Conservation (phyloP, 2,329 filamentous ascomycete genomes). For the Aspergillus uvarum region DNA sequence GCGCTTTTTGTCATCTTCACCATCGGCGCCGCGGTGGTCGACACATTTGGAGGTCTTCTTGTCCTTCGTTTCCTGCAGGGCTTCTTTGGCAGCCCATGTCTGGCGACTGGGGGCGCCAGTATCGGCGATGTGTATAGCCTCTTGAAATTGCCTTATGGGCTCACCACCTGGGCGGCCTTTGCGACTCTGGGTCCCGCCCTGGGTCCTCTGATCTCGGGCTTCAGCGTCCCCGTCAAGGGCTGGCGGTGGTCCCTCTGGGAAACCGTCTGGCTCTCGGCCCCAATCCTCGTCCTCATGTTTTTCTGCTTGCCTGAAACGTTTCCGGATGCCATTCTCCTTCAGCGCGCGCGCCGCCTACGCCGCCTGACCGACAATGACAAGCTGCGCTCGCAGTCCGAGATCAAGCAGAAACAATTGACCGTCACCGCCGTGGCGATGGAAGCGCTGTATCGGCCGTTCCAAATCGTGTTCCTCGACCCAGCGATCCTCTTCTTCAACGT, state of each 20-base stretch:
- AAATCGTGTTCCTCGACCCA: conserved; percentile 62
- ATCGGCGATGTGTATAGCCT: conserved; percentile 6
- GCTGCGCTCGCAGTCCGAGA: conserved; percentile 59
- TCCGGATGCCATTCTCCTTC: conserved; percentile 59
- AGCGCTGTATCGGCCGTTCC: conserved; percentile 60
- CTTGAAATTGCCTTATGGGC: conserved; percentile 1
- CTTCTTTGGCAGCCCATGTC: conserved; percentile 9
- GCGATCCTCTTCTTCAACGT: conserved; percentile 61
- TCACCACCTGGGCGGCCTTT: conserved; percentile 52
- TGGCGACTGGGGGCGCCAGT: conserved; percentile 7
- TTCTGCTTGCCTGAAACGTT: conserved; percentile 64
- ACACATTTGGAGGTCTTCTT: conserved; percentile 9
- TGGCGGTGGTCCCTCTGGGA: conserved; percentile 26
- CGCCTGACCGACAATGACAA: conserved; percentile 53
- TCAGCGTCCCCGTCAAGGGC: conserved; percentile 50
- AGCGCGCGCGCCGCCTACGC: conserved; percentile 61
- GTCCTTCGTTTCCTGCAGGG: conserved; percentile 11
- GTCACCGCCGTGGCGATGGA: conserved; percentile 28
- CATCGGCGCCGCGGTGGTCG: conserved; percentile 1
- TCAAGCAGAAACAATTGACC: conserved; percentile 48
- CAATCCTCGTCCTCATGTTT: conserved; percentile 60
- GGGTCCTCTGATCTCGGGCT: conserved; percentile 62
- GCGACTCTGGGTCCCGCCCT: conserved; percentile 53
- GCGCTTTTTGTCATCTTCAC: conserved; percentile 1
- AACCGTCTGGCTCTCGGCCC: conserved; percentile 33